Evolutionary conservation across 805 yeast species (phyloP), one percentile per base, ranked within the genome.

Genomic region (Spathaspora arborariae): DNA sequence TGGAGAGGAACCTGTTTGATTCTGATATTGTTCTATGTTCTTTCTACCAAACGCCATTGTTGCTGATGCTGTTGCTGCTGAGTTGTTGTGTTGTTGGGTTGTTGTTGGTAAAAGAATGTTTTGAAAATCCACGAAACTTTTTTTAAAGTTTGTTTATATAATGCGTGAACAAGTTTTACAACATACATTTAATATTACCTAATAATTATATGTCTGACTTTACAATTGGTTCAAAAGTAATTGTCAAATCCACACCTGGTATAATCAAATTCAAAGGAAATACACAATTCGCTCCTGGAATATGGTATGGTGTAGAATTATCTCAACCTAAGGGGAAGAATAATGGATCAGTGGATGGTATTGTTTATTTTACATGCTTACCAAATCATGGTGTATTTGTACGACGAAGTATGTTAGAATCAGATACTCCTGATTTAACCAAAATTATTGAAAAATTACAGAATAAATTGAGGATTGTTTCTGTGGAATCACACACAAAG

Each of bases 231-330:
- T 9, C 35, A 10, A 10, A 10, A 13, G 35, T 30, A 6, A 3
- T 30, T 13, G n/a, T 30, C 6, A 30, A 30, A 30, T 13, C 10
- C 15, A 30, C 16, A 15, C 39, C 39, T 0, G 88, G 87, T 0
- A 53, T 59, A 0, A 74, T 83, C 1, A 62, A 75, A 43, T 84
- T 61, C 56, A 48, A 75, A 1, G 89, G 89, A 0, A 45, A 53
- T 11, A 80, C 88, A 0, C 51, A 75, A 41, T 84, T 84, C 65
- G 81, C 86, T 2, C 64, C 74, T 0, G 89, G 88, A 0, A 44
- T 47, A 1, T 78, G 84, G 83, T 59, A 74, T 3, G 84, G 83
- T 1, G 55, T 79, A 2, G 79, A 76, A 42, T 56, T 79, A 19
- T 68, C 66, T 10, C 46, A 47, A 1, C 62, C 72, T 0, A 48